Evolutionary conservation across 305 asterid species (phyloP).

Genomic region (Fraxinus nigra): DNA sequence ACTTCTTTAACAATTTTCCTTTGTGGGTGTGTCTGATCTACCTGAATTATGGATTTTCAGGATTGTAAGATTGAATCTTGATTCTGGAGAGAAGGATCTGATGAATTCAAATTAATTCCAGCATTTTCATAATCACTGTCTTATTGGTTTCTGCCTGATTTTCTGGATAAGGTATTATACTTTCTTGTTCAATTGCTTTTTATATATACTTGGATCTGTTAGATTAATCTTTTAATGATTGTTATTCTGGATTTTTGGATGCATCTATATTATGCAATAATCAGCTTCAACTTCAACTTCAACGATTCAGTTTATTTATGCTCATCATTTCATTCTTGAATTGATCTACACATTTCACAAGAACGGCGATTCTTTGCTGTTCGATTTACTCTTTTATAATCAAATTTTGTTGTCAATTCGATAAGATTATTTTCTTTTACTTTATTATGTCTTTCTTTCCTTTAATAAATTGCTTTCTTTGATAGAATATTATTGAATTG

Average conservation of each 20-base stretch:
- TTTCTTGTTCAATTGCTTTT: slow-evolving; percentile 15
- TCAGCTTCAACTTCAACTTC: slow-evolving; percentile 9
- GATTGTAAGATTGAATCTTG: slow-evolving; percentile 42
- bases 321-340: slow-evolving; percentile 6
- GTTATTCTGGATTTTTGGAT: not conserved
- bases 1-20: slow-evolving; percentile 2
- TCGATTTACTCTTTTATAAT: slow-evolving; percentile 6
- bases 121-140: slow-evolving; percentile 47
- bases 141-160: slow-evolving; percentile 50
- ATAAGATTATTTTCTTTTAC: not conserved
- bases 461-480: slow-evolving; percentile 1
- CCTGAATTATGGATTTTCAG: slow-evolving; percentile 37
- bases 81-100: slow-evolving; percentile 63
- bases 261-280: slow-evolving; percentile 8
- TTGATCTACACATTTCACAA: slow-evolving; percentile 21
- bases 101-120: slow-evolving; percentile 46
- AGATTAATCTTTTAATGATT: slow-evolving; percentile 28
- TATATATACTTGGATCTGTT: slow-evolving; percentile 41
- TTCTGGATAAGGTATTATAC: slow-evolving; percentile 42
- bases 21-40: slow-evolving; percentile 44
- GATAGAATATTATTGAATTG: slow-evolving; percentile 3
- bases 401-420: not conserved
- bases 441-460: not conserved
- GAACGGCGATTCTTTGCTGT: slow-evolving; percentile 17
- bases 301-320: slow-evolving; percentile 5